Evolutionary conservation across 2,329 filamentous ascomycete species (phyloP), one percentile per base, ranked within the genome.

Genomic region (Periconia sp.): DNA sequence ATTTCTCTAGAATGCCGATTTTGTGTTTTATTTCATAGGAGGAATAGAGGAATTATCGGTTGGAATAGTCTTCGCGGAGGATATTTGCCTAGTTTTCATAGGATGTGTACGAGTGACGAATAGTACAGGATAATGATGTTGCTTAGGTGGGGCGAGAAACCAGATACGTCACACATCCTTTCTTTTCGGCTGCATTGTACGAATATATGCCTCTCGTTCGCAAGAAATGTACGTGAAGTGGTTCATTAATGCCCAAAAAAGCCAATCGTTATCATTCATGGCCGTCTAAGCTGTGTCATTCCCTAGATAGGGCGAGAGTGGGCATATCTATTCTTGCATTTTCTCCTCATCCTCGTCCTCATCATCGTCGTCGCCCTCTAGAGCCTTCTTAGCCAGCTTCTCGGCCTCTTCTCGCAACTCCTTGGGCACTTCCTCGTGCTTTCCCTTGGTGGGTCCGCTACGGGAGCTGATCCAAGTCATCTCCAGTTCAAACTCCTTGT

Each of bases 401-500:
- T 97, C 91, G 14, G 94, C 94, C 80, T 97, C 93, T 74, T 96
- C 92, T 54, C 88, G 81, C 66, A 99, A 77, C 62, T 92, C 89
- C 81, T 91, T 92, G 53, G 94, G 94, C 54, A 99, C 94, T 77
- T 96, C 91, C 76, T 93, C 84, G 73, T 99, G 94, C 67, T 88
- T 86, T 59, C 94, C 94, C 80, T 95, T 93, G 58, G 92, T 97
- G 35, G 92, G 92, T 6, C 92, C 93, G 61, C 90, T 85, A 45
- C 86, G 77, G 49, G 83, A 85, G 76, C 92, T 97, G 75, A 97
- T 90, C 94, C 94, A 99, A 55, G 91, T 96, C 92, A 99, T 95
- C 81, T 99, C 94, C 55, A 99, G 82, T 85, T 99, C 94, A 70
- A 97, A 99, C 62, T 97, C 94, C 82, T 99, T 99, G 79, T 97